Evolutionary conservation across 2,329 filamentous ascomycete genomes (phyloP).

Genomic region (Magnaporthiopsis poae): DNA sequence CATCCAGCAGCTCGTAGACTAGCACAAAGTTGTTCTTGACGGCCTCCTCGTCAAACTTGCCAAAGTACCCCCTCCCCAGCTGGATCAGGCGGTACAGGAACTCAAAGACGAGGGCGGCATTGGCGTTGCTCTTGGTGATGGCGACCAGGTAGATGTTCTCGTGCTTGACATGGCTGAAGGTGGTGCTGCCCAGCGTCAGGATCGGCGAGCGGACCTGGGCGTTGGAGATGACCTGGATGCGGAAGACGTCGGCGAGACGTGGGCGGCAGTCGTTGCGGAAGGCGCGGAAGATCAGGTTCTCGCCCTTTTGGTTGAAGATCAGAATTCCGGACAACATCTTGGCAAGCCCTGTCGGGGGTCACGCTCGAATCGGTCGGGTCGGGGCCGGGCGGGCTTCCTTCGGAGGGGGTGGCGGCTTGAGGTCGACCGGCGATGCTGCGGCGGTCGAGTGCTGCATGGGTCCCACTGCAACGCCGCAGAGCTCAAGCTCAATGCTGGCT

Average conservation of each 20-base stretch:
- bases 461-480: background rate
- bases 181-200: conserved; percentile 90
- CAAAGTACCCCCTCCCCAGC: conserved; percentile 91
- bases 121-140: conserved; percentile 97
- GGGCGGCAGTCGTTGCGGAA: conserved; percentile 98
- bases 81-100: conserved; percentile 88
- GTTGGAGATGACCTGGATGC: conserved; percentile 98
- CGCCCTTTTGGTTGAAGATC: conserved; percentile 98
- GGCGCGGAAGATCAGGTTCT: conserved; percentile 97
- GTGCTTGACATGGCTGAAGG: conserved; percentile 98
- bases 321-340: conserved; percentile 93
- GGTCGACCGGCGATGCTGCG: background rate
- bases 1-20: conserved; percentile 92
- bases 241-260: conserved; percentile 94
- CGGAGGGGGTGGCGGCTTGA: background rate
- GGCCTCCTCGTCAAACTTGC: conserved; percentile 97
- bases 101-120: conserved; percentile 94
- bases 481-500: background rate
- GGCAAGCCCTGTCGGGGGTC: conserved; percentile 14
- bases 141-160: conserved; percentile 98
- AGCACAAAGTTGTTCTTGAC: conserved; percentile 99
- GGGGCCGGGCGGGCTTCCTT: background rate
- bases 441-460: background rate
- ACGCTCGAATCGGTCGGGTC: background rate
- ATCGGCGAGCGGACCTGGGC: conserved; percentile 95